A percentile compares a stretch with the other conserved stretches of the same genome.
Conservation (phyloP, 2,329 filamentous ascomycete species). For the Sporothrix brunneoviolacea region DNA sequence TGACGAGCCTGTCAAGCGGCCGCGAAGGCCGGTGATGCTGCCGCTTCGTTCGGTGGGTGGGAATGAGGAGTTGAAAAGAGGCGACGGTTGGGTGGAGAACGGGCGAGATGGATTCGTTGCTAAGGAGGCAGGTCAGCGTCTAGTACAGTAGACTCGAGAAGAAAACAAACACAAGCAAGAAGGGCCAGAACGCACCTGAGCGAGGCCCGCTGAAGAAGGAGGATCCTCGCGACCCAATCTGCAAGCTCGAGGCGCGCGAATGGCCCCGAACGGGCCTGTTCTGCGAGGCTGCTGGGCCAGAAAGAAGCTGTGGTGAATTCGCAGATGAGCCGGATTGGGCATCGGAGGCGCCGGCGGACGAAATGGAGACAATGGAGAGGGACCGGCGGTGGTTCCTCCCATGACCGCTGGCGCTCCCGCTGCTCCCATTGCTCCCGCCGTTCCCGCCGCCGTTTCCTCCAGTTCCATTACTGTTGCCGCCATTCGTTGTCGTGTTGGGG, state of each 20-base stretch:
- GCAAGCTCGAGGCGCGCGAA: conserved; percentile 72
- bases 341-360: conserved; percentile 42
- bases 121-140: conserved; percentile 10
- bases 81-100: conserved; percentile 39
- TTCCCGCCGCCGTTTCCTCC: conserved; percentile 19
- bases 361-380: conserved; percentile 75
- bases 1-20: conserved; percentile 33
- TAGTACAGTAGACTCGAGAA: background rate
- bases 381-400: conserved; percentile 56
- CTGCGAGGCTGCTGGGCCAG: background rate
- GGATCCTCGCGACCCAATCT: conserved; percentile 52
- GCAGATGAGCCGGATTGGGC: conserved; percentile 1
- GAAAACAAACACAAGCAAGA: background rate
- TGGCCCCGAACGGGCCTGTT: conserved; percentile 57
- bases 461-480: background rate
- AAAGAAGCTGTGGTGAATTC: conserved; percentile 1
- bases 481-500: background rate
- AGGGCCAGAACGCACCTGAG: conserved; percentile 27
- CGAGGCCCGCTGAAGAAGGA: conserved; percentile 37
- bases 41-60: conserved; percentile 29
- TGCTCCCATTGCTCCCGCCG: conserved; percentile 39
- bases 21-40: conserved; percentile 34
- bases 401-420: background rate
- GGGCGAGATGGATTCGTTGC: conserved; percentile 38
- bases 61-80: conserved; percentile 49